These are phyloP conservation scores for Xanthoconium stramineum DNA, from an alignment of 768 basidiomycete genomes.

Conservation along the genomic window DNA sequence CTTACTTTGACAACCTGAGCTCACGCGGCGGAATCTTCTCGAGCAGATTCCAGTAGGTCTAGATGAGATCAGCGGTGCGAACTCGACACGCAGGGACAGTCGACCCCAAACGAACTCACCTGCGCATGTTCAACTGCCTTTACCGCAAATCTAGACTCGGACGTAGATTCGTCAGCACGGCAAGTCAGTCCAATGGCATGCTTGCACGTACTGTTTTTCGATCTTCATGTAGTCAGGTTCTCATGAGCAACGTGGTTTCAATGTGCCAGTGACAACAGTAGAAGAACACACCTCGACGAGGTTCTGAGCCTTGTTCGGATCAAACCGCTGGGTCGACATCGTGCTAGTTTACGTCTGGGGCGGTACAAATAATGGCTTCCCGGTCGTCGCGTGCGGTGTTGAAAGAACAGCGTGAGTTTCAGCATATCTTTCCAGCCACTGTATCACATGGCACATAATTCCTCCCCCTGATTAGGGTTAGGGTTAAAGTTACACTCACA, in stretches of 20 bases:
- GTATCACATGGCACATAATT: constrained; percentile 3
- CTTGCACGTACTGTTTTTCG: constrained; percentile 81
- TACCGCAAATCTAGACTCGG: constrained; percentile 44
- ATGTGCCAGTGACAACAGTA: constrained; percentile 6
- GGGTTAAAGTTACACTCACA: constrained; percentile 21
- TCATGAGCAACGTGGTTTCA: constrained; percentile 21
- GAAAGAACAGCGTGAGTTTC: not conserved
- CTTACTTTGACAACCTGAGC: constrained; percentile 80
- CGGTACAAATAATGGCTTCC: not conserved
- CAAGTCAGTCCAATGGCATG: not conserved
- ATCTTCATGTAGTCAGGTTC: constrained; percentile 51
- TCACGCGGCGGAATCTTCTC: constrained; percentile 74
- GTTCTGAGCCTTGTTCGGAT: constrained; percentile 92
- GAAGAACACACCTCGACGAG: constrained; percentile 65
- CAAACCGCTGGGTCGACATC: constrained; percentile 60
- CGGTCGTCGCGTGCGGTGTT: not conserved
- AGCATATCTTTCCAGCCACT: not conserved
- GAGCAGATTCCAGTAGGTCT: constrained; percentile 96
- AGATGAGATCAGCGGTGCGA: constrained; percentile 10
- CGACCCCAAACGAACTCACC: constrained; percentile 41
- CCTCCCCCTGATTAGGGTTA: constrained; percentile 20
- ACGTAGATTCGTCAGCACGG: constrained; percentile 11
- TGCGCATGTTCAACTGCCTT: constrained; percentile 96
- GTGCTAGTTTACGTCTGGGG: constrained; percentile 23
- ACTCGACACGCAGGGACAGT: constrained; percentile 1